A percentile compares a stretch with the other conserved stretches of the same genome.
phyloP scores from a whole-genome alignment of 305 asterid genomes.

The Petunia hybrid region DNA sequence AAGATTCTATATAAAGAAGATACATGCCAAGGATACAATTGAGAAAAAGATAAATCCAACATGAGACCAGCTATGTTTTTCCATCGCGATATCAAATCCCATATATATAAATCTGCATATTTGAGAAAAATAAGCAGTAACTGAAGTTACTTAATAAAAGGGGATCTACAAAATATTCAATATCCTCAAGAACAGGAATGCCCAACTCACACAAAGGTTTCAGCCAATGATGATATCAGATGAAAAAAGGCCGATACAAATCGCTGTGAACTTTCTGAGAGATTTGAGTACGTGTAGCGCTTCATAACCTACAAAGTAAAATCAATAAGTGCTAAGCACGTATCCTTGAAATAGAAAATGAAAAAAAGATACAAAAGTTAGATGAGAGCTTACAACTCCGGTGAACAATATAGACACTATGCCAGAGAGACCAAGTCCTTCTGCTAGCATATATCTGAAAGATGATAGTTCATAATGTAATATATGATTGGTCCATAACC shows the following conservation, averaged over 20 bases:
- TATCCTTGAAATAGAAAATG: conserved; percentile 29
- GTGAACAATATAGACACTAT: conserved; percentile 97
- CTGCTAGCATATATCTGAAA: conserved; percentile 92
- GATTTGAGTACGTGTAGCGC: conserved; percentile 87
- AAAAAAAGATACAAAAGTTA: conserved; percentile 30
- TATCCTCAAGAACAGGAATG: conserved; percentile 28
- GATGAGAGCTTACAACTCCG: conserved; percentile 80
- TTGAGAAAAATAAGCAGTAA: conserved; percentile 33
- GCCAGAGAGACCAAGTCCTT: conserved; percentile 99
- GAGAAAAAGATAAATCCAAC: conserved; percentile 97
- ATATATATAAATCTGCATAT: conserved; percentile 92
- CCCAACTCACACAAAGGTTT: conserved; percentile 86
- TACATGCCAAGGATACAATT: conserved; percentile 77
- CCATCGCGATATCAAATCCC: conserved; percentile 99
- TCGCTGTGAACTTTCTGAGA: conserved; percentile 95
- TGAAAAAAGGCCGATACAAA: conserved; percentile 97
- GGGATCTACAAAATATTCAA: conserved; percentile 27
- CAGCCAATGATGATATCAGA: conserved; percentile 95
- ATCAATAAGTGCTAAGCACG: conserved; percentile 23
- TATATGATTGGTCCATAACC: conserved; percentile 31
- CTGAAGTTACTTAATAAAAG: conserved; percentile 32
- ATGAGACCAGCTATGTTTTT: conserved; percentile 98
- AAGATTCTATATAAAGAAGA: conserved; percentile 26
- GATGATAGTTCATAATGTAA: conserved; percentile 39
- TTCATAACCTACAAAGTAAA: conserved; percentile 82